Evolutionary conservation across 352 stramenopile genomes (phyloP), one percentile per base, ranked within the genome.

Genomic region (Blastocystis sp.): DNA sequence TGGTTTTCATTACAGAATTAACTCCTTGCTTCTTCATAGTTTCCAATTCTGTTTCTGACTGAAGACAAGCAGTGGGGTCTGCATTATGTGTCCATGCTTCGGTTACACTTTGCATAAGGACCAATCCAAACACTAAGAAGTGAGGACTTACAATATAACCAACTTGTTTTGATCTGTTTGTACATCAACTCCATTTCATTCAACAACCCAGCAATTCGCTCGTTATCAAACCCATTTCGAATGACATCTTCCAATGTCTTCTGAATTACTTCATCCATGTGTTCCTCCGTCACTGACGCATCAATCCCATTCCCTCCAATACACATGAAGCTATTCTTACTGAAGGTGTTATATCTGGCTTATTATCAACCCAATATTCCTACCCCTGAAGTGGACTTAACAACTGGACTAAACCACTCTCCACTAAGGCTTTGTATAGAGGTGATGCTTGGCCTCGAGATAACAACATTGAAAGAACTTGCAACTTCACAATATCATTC

Each of bases 21-120:
- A 83, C 71, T 63, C 71, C 71, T n/a, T 65, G n/a, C 35, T 83
- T 43, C 27, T 46, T 83, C 71, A 83, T 63, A 16, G 16, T 21
- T 14, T 66, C 21, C 46, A 83, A 27, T 43, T 83, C 42, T 16
- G 46, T 56, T 66, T 83, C 51, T 32, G 51, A 83, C 71, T 67
- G 51, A 16, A 83, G 32, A 42, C 71, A 83, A 29, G 65, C 29
- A 21, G 71, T 63, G 5, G 71, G 46, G 46, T 83, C 51, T 24
- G 71, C 71, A 66, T 46, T 46, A 21, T 83, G 71, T 42, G 71
- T 83, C 71, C 71, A 83, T 42, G 71, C 29, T 42, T 65, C 51
- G n/a, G 52, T 43, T n/a, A 83, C 71, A 42, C 71, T 66, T 27
- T 83, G 71, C 71, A 83, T 83, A 52, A 83, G 19, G n/a, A 43